phyloP scores from a whole-genome alignment of 305 asterid genomes.

The Solanum hybrid region DNA sequence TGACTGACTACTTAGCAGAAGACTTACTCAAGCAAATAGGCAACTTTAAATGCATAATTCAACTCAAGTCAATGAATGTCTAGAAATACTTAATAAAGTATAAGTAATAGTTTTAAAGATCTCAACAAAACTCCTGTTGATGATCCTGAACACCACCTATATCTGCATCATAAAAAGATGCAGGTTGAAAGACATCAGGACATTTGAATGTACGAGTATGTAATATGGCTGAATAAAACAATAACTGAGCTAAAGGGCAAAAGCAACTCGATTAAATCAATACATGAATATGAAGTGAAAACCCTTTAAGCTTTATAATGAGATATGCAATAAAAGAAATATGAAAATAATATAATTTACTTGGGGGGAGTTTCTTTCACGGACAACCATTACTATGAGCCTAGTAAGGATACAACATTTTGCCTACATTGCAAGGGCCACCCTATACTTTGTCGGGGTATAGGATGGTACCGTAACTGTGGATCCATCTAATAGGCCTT shows the following conservation, averaged over 20 bases:
- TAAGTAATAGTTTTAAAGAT: neutral
- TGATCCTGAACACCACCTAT: neutral
- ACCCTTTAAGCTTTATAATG: neutral
- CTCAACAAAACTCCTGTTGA: no score
- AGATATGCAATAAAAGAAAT: neutral
- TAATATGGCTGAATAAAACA: neutral
- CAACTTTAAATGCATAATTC: no score
- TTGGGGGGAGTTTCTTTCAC: neutral
- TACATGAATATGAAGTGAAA: neutral
- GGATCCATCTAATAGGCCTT: neutral
- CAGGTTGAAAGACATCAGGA: neutral
- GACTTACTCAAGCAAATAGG: neutral
- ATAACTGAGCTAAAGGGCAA: neutral
- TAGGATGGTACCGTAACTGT: neutral
- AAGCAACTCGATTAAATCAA: neutral
- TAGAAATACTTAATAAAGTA: neutral
- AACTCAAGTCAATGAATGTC: neutral
- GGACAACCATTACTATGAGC: neutral
- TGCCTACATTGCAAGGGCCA: neutral
- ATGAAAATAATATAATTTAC: neutral
- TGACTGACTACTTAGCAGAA: neutral
- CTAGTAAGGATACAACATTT: neutral
- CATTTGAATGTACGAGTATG: neutral
- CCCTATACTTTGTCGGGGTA: neutral
- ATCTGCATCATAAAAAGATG: neutral